Conservation (phyloP, 2,329 filamentous ascomycete genomes). For the Ramularia endophylla region DNA sequence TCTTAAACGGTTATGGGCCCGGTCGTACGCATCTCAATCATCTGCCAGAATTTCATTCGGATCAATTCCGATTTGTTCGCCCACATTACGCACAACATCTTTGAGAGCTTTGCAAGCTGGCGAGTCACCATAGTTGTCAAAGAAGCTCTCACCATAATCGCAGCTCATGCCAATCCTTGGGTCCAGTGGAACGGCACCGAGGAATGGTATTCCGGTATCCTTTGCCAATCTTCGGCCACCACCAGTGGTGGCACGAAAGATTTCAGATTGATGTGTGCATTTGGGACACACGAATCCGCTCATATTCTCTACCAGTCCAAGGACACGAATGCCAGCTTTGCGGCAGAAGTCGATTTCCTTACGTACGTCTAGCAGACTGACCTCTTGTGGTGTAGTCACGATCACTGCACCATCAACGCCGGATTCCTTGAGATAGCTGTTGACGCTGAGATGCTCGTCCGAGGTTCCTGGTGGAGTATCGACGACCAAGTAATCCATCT, state of each 20-base stretch:
- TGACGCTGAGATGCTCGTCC: slow-evolving; percentile 93
- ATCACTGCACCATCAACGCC: slow-evolving; percentile 91
- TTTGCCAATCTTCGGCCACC: slow-evolving; percentile 73
- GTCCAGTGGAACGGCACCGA: slow-evolving; percentile 86
- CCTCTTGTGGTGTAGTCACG: slow-evolving; percentile 92
- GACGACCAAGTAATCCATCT: slow-evolving; percentile 85
- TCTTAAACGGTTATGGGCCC: too few relatives aligned
- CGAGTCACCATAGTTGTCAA: slow-evolving; percentile 88
- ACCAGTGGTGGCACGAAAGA: slow-evolving; percentile 87
- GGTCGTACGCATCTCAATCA: slow-evolving; percentile 19
- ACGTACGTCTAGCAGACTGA: slow-evolving; percentile 82
- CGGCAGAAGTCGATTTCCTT: slow-evolving; percentile 98
- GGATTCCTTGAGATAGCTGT: slow-evolving; percentile 81
- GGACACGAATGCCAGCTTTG: slow-evolving; percentile 82
- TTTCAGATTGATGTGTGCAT: slow-evolving; percentile 72
- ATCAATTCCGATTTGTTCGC: slow-evolving; percentile 28
- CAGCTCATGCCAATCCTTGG: slow-evolving; percentile 94
- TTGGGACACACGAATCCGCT: slow-evolving; percentile 92
- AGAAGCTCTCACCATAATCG: slow-evolving; percentile 95
- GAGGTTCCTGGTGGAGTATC: slow-evolving; percentile 94
- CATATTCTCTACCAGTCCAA: slow-evolving; percentile 98
- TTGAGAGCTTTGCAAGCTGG: slow-evolving; percentile 80
- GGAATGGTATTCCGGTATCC: slow-evolving; percentile 81
- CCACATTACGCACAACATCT: slow-evolving; percentile 68
- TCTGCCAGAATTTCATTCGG: slow-evolving; percentile 26